Conservation (phyloP, 306 rosid species). For the Myrica gale region DNA sequence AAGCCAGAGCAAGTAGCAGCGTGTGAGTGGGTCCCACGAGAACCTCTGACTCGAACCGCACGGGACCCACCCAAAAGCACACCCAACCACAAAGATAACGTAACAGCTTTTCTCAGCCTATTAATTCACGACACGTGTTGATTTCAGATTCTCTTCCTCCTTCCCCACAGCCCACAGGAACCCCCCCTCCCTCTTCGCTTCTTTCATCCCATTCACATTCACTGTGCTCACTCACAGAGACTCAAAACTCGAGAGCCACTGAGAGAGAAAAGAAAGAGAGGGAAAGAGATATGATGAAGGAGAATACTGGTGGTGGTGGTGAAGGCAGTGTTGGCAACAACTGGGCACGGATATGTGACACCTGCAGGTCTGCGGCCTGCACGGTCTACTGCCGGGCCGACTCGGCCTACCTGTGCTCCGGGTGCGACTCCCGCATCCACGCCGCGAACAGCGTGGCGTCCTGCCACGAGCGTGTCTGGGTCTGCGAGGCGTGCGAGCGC, state of each 20-base stretch:
- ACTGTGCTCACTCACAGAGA: not conserved
- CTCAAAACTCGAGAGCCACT: not conserved
- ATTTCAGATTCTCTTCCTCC: conserved; percentile 43
- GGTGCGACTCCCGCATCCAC: conserved; percentile 62
- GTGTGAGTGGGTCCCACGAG: conserved; percentile 24
- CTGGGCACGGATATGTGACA: conserved; percentile 65
- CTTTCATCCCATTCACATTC: not conserved
- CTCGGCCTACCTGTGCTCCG: conserved; percentile 53
- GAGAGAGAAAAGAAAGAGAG: conserved; percentile 1
- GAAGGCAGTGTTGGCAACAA: conserved; percentile 11
- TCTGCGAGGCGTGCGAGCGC: conserved; percentile 86
- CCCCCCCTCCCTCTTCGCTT: not conserved
- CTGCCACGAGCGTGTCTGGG: conserved; percentile 82
- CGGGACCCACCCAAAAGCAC: conserved; percentile 27
- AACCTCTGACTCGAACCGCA: conserved; percentile 8
- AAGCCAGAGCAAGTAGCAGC: not conserved
- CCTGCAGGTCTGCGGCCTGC: conserved; percentile 58
- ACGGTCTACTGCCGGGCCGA: conserved; percentile 66
- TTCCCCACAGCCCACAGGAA: not conserved
- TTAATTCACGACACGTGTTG: conserved; percentile 53
- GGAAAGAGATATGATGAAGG: conserved; percentile 27
- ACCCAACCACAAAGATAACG: conserved; percentile 68
- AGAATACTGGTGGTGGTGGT: conserved; percentile 12
- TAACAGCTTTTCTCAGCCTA: conserved; percentile 46
- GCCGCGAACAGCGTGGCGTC: conserved; percentile 50